Conservation (phyloP, 2,329 filamentous ascomycete genomes). For the Aspergillus pseudoviridinutans region DNA sequence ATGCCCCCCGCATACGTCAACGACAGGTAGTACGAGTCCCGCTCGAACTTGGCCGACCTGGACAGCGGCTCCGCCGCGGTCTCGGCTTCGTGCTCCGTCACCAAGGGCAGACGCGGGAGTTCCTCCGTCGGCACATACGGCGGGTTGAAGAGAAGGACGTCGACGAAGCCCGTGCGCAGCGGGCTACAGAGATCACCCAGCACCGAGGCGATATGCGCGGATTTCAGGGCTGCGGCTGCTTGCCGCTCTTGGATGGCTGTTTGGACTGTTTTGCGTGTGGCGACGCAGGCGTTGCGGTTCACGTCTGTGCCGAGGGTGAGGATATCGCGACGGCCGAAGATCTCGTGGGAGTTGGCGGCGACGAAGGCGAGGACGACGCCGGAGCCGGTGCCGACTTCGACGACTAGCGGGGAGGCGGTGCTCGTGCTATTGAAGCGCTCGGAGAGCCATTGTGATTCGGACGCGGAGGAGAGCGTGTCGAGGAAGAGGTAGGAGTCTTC, state of each 20-base stretch:
- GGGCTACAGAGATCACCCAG: constrained; percentile 67
- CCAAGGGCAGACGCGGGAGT: constrained; percentile 55
- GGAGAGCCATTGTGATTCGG: constrained; percentile 67
- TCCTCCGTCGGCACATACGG: constrained; percentile 88
- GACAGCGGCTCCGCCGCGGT: constrained; percentile 25
- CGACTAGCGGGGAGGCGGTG: constrained; percentile 53
- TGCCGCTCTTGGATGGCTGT: constrained; percentile 43
- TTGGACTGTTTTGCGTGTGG: constrained; percentile 65
- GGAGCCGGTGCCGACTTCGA: constrained; percentile 88
- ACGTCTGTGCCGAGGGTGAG: constrained; percentile 78
- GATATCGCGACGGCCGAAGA: constrained; percentile 69
- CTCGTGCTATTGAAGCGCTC: constrained; percentile 52
- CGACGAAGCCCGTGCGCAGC: constrained; percentile 59
- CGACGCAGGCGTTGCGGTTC: constrained; percentile 76
- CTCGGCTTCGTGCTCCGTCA: constrained; percentile 19
- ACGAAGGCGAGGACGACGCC: constrained; percentile 91
- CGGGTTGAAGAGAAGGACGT: constrained; percentile 92
- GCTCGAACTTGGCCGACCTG: constrained; percentile 56
- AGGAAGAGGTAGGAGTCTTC: constrained; percentile 95
- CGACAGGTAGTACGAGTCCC: constrained; percentile 77
- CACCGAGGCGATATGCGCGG: constrained; percentile 62
- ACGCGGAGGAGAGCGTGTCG: constrained; percentile 74
- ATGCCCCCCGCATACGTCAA: constrained; percentile 84
- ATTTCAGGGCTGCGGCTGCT: constrained; percentile 16
- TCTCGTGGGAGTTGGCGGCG: constrained; percentile 65